phyloP scores from a whole-genome alignment of 176 grass and related monocot genomes.

The Melocanna baccifera region DNA sequence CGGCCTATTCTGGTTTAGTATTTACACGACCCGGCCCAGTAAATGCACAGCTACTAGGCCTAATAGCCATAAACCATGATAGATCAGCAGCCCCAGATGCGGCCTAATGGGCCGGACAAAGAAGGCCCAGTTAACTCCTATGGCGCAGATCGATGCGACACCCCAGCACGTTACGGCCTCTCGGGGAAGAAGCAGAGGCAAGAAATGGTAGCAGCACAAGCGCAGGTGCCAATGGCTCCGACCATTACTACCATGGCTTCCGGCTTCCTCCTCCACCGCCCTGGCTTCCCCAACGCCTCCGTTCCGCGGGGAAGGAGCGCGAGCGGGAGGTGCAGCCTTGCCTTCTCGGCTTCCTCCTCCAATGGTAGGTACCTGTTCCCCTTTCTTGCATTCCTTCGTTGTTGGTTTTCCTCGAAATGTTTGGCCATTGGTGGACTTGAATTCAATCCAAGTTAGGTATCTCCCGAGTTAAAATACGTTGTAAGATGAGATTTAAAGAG shows the following conservation, averaged over 20 bases:
- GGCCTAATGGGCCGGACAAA: neutral
- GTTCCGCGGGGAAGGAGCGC: neutral
- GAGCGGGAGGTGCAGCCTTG: neutral
- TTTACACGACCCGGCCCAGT: neutral
- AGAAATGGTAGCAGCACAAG: neutral
- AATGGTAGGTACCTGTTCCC: constrained; percentile 36
- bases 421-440: neutral
- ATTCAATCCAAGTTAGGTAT: neutral
- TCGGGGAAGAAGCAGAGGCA: neutral
- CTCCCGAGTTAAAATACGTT: neutral
- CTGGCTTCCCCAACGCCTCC: neutral
- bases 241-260: neutral
- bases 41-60: neutral
- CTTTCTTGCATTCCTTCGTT: neutral
- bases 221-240: constrained; percentile 1
- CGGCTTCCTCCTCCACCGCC: constrained; percentile 2
- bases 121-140: neutral
- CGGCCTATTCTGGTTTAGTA: neutral
- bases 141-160: constrained; percentile 30
- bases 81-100: neutral
- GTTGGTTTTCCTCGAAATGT: neutral
- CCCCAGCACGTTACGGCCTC: neutral
- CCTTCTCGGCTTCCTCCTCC: constrained; percentile 25
- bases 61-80: neutral
- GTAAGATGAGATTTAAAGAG: neutral